Evolutionary conservation across 129 eudicot genomes (phyloP), one percentile per base, ranked within the genome.

Genomic region (Escallonia rubra): DNA sequence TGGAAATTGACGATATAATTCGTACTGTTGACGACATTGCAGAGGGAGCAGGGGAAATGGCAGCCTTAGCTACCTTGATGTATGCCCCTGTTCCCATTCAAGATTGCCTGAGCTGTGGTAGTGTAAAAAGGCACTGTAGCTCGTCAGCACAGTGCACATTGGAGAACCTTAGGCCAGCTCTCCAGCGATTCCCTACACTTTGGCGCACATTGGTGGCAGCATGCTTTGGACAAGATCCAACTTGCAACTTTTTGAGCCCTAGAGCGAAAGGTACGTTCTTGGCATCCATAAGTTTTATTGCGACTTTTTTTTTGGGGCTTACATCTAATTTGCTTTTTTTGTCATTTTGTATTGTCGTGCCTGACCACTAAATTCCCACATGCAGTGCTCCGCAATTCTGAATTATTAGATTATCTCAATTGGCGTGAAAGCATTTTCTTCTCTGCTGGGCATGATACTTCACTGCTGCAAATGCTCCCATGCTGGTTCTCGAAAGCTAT

Each of bases 1-100:
- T 80, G 75, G 96, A 86, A 78, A 79, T 78, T 4, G 89, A 84
- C 59, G 90, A 89, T 61, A 66, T 89, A 58, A 80, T 93, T 49
- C 84, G 71, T 46, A 83, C 98, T 68, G 96, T 93, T 64, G 98
- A 93, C 76, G 98, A 93, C 68, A 93, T 93, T 61, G 98, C 98
- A 39, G 98, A 93, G 86, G 95, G 92, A 76, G 92, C 95, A 66
- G 96, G 98, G 64, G 88, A 86, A 80, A 69, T 93, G 85, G 96
- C 96, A 60, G 98, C 98, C 71, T 72, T 93, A 70, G 98, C 96
- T 64, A 89, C 96, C 64, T 74, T 93, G 61, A 86, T 93, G 95
- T 89, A 84, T 80, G 91, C 96, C 5, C 92, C 98, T 65, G 51
- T 82, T 65, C 98, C 98, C 7, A 73, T 93, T 66, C 91, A 89